Evolutionary conservation across 1,284 basidiomycete species (phyloP), one percentile per base, ranked within the genome.

Genomic region (Paramarasmius palmivorus): DNA sequence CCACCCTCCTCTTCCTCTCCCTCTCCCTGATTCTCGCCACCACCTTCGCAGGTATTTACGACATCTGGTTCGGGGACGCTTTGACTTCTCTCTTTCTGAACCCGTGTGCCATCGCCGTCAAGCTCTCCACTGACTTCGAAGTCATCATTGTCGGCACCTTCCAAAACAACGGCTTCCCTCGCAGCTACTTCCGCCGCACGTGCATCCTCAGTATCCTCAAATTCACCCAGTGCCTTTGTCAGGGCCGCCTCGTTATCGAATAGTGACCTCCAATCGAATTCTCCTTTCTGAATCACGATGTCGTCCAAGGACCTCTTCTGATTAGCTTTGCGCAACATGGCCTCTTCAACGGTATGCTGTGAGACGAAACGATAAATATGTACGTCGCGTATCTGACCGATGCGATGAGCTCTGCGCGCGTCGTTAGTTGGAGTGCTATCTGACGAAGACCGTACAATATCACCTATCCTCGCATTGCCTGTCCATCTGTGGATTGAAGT

Each of bases 401-500:
- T 98, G 6, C 93, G 90, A 65, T 95, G 93, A 0, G 93, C 93
- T 25, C 90, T 92, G 62, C 8, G 39, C 37, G 20, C 48, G 45
- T 12, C 26, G 29, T 44, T 23, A 53, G 57, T 50, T 58, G 46
- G 25, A 38, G 46, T 29, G 25, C 38, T 47, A 36, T 49, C 10
- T 45, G 40, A 42, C 6, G 17, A 51, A 17, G 42, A 26, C 26
- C n/a, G 48, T 5, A 15, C 62, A 79, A 26, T 17, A 15, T 57
- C 66, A 89, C 81, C 95, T 84, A 71, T 98, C 95, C 76, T 98
- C 95, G 70, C 95, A 98, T 69, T 98, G 95, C 50, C 89, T 81
- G 67, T 98, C 95, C 89, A 98, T 97, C 59, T 96, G 94, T 0
- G 95, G 95, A 64, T 98, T 98, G 79, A 97, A 98, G 69, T 98